Evolutionary conservation across 2,329 filamentous ascomycete species (phyloP).

Genomic region (Exophiala sp.): DNA sequence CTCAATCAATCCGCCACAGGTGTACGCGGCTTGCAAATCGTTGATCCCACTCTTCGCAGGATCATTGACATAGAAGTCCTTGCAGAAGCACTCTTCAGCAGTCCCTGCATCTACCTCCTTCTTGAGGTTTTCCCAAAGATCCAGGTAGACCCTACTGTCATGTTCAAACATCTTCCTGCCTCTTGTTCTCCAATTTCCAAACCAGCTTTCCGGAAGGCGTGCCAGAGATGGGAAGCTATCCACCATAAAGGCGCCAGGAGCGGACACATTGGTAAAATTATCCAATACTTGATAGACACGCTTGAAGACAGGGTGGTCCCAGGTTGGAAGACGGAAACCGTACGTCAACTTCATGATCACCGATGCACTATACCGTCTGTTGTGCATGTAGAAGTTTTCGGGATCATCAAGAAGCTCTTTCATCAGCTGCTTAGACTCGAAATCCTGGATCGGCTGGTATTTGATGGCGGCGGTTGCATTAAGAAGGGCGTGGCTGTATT

Average conservation of each 20-base stretch:
- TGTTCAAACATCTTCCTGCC: slow-evolving; percentile 42
- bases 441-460: slow-evolving; percentile 55
- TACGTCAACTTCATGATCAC: slow-evolving; percentile 51
- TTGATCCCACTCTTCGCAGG: slow-evolving; percentile 27
- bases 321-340: slow-evolving; percentile 42
- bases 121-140: slow-evolving; percentile 43
- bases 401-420: slow-evolving; percentile 47
- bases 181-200: no score
- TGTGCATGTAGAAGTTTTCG: slow-evolving; percentile 41
- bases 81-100: slow-evolving; percentile 33
- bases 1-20: slow-evolving; percentile 29
- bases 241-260: not conserved
- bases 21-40: slow-evolving; percentile 35
- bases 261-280: slow-evolving; percentile 18
- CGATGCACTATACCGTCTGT: slow-evolving; percentile 48
- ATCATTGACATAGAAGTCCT: slow-evolving; percentile 13
- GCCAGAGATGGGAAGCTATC: slow-evolving; percentile 46
- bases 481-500: slow-evolving; percentile 44
- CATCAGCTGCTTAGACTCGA: slow-evolving; percentile 56
- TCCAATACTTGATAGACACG: slow-evolving; percentile 43
- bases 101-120: slow-evolving; percentile 25
- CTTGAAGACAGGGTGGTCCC: slow-evolving; percentile 42
- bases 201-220: slow-evolving; percentile 43
- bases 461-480: slow-evolving; percentile 45
- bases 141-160: slow-evolving; percentile 43